Evolutionary conservation across 2,329 filamentous ascomycete genomes (phyloP).

Genomic region (Trichoderma sp.): DNA sequence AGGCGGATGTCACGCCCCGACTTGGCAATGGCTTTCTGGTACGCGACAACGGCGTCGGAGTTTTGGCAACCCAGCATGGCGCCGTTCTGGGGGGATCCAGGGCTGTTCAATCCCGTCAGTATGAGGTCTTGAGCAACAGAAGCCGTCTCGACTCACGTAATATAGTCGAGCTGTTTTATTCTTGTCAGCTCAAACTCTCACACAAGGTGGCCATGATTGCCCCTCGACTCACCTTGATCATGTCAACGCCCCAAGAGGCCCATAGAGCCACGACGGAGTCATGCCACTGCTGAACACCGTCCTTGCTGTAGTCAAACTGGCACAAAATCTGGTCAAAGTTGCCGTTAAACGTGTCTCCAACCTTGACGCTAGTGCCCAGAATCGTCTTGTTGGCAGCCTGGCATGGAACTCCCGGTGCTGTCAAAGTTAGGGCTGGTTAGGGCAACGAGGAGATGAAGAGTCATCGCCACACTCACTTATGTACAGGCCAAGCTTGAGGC

Average conservation of each 20-base stretch:
- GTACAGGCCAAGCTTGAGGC: slow-evolving; percentile 24
- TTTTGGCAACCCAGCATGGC: slow-evolving; percentile 27
- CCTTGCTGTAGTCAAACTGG: slow-evolving; percentile 27
- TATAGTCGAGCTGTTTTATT: slow-evolving; percentile 12
- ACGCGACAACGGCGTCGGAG: slow-evolving; percentile 22
- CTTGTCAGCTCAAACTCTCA: not conserved
- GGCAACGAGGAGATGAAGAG: too few species aligned
- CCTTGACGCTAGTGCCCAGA: slow-evolving; percentile 11
- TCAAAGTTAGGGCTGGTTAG: too few species aligned
- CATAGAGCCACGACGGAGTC: slow-evolving; percentile 26
- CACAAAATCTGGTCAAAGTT: slow-evolving; percentile 29
- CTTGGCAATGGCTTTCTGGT: slow-evolving; percentile 26
- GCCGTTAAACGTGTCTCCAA: slow-evolving; percentile 12
- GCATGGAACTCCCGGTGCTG: slow-evolving; percentile 27
- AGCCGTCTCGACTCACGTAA: not conserved
- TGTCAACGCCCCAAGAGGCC: slow-evolving; percentile 29
- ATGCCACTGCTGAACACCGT: slow-evolving; percentile 28
- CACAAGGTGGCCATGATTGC: too few species aligned
- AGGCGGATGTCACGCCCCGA: slow-evolving; percentile 25
- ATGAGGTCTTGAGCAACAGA: not conserved
- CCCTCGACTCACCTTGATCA: slow-evolving; percentile 19
- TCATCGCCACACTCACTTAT: not conserved
- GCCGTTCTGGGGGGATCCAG: slow-evolving; percentile 26
- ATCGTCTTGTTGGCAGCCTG: slow-evolving; percentile 27
- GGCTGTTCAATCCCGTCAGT: not conserved